Conservation (phyloP, 129 eudicot genomes). For the carrot (Daucus carota) region DH1_v3.0 NC_030389.2:32036001-32036500, state of each 20-base stretch:
- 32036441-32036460: slow-evolving; percentile 28
- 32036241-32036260: too few species aligned
- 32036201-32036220: too few species aligned
- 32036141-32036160: slow-evolving; percentile 36
- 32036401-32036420: too few species aligned
- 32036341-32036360: slow-evolving; percentile 43
- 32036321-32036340: slow-evolving; percentile 40
- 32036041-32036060: slow-evolving; percentile 33
- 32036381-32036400: slow-evolving; percentile 38
- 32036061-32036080: slow-evolving; percentile 50
- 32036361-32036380: slow-evolving; percentile 21
- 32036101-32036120: slow-evolving; percentile 38
- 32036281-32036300: too few species aligned
- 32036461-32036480: slow-evolving; percentile 42
- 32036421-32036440: slow-evolving; percentile 35
- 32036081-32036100: slow-evolving; percentile 43
- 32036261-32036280: too few species aligned
- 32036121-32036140: slow-evolving; percentile 38
- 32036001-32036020: slow-evolving; percentile 38
- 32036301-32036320: too few species aligned
- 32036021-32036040: slow-evolving; percentile 28
- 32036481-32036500: slow-evolving; percentile 43
- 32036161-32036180: slow-evolving; percentile 34
- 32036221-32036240: too few species aligned
- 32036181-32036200: slow-evolving; percentile 43